Evolutionary conservation across 495 filamentous ascomycete species (phyloP).

Genomic region (Aspergillus carlsbadensis): DNA sequence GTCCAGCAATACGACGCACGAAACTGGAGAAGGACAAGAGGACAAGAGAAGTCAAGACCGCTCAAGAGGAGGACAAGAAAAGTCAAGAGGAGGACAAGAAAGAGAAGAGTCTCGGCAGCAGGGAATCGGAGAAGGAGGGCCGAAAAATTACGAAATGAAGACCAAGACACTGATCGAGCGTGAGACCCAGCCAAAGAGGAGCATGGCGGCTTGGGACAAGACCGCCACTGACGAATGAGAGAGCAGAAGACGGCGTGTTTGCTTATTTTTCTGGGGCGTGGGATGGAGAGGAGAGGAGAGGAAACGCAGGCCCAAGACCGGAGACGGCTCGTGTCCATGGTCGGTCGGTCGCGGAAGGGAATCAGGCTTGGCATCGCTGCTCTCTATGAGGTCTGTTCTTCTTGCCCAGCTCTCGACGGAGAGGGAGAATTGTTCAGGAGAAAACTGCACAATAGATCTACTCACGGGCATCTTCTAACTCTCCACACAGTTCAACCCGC

Average conservation of each 20-base stretch:
- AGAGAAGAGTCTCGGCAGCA: conserved; percentile 14
- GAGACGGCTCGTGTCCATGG: neutral
- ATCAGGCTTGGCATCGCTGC: too few relatives aligned
- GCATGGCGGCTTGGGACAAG: conserved; percentile 13
- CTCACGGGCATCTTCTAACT: too few relatives aligned
- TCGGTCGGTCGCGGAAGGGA: conserved; percentile 1
- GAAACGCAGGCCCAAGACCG: neutral
- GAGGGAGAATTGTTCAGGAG: too few relatives aligned
- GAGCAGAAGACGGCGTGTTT: neutral
- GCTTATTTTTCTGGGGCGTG: conserved; percentile 13
- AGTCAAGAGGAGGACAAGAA: conserved; percentile 18
- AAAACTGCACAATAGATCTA: too few relatives aligned
- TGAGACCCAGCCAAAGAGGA: conserved; percentile 11
- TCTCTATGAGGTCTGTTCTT: too few relatives aligned
- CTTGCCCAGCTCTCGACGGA: too few relatives aligned
- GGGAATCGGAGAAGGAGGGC: conserved; percentile 4
- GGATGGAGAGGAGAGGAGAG: conserved; percentile 16
- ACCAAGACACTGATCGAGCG: conserved; percentile 17
- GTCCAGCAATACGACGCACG: neutral
- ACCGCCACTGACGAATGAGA: conserved; percentile 12
- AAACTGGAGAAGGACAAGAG: conserved; percentile 10
- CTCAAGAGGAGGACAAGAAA: conserved; percentile 15
- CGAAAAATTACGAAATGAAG: conserved; percentile 17
- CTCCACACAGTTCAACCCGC: too few relatives aligned
- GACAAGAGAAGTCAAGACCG: conserved; percentile 13